These are phyloP conservation scores for Eutypa lata DNA, from an alignment of 2,329 filamentous ascomycete genomes.

Conservation along the genomic window DNA sequence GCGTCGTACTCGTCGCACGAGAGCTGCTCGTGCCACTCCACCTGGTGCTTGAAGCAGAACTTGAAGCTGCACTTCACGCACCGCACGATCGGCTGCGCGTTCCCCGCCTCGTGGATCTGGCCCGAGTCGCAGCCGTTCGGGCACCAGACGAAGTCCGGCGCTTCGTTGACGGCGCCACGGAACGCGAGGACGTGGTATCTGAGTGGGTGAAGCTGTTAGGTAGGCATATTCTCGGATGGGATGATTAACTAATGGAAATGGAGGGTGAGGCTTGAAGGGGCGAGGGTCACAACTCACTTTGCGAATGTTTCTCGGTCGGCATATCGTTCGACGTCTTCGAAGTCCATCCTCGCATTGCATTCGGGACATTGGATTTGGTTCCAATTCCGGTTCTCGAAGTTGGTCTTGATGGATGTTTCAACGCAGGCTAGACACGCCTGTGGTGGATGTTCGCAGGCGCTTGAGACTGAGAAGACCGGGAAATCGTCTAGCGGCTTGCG, in stretches of 20 bases:
- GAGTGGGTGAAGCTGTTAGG: neutral
- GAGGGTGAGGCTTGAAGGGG: too few species aligned
- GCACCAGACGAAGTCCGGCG: conserved; percentile 41
- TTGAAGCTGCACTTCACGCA: conserved; percentile 20
- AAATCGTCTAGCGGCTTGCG: conserved; percentile 1
- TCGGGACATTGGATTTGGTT: conserved; percentile 4
- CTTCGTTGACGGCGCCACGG: conserved; percentile 1
- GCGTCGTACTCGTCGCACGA: conserved; percentile 23
- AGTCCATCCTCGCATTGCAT: conserved; percentile 1
- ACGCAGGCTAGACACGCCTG: conserved; percentile 2
- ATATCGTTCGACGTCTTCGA: conserved; percentile 3
- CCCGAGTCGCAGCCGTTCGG: conserved; percentile 35
- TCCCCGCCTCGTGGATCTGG: conserved; percentile 37
- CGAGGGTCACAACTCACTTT: neutral
- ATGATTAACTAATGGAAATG: neutral
- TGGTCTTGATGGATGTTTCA: conserved; percentile 2
- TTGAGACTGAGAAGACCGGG: conserved; percentile 2
- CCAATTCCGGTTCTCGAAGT: conserved; percentile 3
- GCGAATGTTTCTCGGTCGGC: conserved; percentile 3
- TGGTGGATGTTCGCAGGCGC: conserved; percentile 2
- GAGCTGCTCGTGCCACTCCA: conserved; percentile 18
- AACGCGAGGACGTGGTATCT: conserved; percentile 4
- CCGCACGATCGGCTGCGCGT: conserved; percentile 25
- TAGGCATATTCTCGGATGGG: too few species aligned
- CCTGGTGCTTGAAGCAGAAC: conserved; percentile 25